Evolutionary conservation across 345 rosid genomes (phyloP), one percentile per base, ranked within the genome.

Genomic region (Eutrema japonicum): DNA sequence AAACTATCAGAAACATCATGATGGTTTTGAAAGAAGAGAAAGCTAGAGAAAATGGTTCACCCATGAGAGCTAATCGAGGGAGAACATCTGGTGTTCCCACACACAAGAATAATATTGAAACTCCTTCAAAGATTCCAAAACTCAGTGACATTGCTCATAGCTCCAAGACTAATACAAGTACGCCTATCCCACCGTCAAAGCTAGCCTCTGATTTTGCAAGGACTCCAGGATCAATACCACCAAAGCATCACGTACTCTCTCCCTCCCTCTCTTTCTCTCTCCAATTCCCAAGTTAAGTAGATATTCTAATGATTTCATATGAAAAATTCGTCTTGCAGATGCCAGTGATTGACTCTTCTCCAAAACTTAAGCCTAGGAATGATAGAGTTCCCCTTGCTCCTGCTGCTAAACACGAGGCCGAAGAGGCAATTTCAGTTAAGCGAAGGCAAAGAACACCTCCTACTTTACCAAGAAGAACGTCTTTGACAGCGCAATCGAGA

Each of bases 1-100:
- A 88, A 77, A 87, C 91, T 57, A 92, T 92, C 47, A 90, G 82
- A 80, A 82, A 78, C 77, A 90, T 92, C 55, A 90, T 95, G 96
- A 88, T 85, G 87, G 88, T 97, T 73, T 74, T 95, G 73, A 95
- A 88, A 84, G 99, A 92, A 86, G 99, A 92, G 55, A 88, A 88
- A 82, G 81, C 80, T 61, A 84, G 96, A 82, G 97, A 92, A 78
- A 95, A 83, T 76, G 83, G 85, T 76, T 95, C 96, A 37, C 96
- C 96, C 6, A 74, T 86, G 89, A 86, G 96, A 85, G 82, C 88
- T 67, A 85, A 71, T 60, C 84, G 89, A 38, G 46, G 74, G 10
- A 91, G 86, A 85, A 45, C 80, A 43, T 81, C 70, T 61, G 80
- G 77, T 81, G 57, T 77, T 58, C 53, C 84, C 8, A 77, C 71